These are phyloP conservation scores for Populus ilicifolia DNA, from an alignment of 345 rosid genomes.

Conservation along the genomic window DNA sequence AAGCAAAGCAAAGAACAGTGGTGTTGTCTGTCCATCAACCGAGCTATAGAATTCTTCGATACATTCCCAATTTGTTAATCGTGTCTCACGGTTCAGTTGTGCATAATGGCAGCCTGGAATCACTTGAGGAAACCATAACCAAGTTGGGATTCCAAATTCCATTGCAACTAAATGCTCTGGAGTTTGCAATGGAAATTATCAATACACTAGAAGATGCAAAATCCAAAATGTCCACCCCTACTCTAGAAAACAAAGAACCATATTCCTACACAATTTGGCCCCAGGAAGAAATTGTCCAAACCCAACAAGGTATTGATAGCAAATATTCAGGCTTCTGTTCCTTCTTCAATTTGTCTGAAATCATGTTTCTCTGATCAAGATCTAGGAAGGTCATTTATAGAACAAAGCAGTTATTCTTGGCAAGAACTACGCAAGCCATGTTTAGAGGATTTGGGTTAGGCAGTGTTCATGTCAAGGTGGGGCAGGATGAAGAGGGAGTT, in stretches of 20 bases:
- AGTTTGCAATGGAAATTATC: conserved; percentile 83
- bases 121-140: conserved; percentile 55
- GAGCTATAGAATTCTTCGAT: conserved; percentile 18
- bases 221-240: conserved; percentile 5
- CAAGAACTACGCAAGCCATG: conserved; percentile 82
- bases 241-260: conserved; percentile 9
- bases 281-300: conserved; percentile 15
- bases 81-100: conserved; percentile 27
- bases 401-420: conserved; percentile 71
- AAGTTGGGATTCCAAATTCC: conserved; percentile 66
- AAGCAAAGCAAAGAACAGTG: conserved; percentile 16
- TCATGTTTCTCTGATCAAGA: conserved; percentile 61
- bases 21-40: conserved; percentile 31
- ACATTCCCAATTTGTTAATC: conserved; percentile 20
- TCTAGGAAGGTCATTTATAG: conserved; percentile 80
- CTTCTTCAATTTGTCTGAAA: conserved; percentile 42
- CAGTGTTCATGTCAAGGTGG: conserved; percentile 61
- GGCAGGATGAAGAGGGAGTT: conserved; percentile 58
- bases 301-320: conserved; percentile 12
- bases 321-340: conserved; percentile 2
- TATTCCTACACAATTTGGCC: conserved; percentile 32
- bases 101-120: conserved; percentile 48
- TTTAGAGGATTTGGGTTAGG: conserved; percentile 78
- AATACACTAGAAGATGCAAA: conserved; percentile 38
- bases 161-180: conserved; percentile 58